A percentile compares a stretch with the other conserved stretches of the same genome.
phyloP scores from a whole-genome alignment of 495 filamentous ascomycete species.

The Mycothermus thermophilus region DNA sequence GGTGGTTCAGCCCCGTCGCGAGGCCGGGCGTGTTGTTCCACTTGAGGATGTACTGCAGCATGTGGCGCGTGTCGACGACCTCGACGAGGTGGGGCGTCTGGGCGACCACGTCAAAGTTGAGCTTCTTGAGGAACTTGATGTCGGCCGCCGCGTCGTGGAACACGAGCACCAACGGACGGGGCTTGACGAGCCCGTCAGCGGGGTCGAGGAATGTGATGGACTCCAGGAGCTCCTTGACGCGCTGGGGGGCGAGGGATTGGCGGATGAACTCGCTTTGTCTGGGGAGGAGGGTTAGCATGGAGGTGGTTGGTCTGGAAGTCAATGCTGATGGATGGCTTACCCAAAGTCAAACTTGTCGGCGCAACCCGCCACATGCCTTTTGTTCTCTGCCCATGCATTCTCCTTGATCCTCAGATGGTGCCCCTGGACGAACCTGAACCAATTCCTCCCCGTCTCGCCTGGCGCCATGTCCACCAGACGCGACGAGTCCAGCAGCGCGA shows the following conservation, averaged over 20 bases:
- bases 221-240: conserved; percentile 20
- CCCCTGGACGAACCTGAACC: conserved; percentile 49
- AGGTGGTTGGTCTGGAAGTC: conserved; percentile 9
- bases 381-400: conserved; percentile 48
- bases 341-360: conserved; percentile 69
- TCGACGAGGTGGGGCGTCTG: conserved; percentile 42
- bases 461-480: conserved; percentile 41
- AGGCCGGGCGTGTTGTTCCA: conserved; percentile 42
- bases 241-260: conserved; percentile 1
- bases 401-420: conserved; percentile 70
- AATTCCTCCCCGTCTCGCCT: conserved; percentile 43
- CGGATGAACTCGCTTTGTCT: conserved; percentile 24
- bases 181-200: conserved; percentile 2
- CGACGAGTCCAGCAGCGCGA: conserved; percentile 65
- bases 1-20: conserved; percentile 42
- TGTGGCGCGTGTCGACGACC: conserved; percentile 50
- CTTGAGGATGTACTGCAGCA: conserved; percentile 46
- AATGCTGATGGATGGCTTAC: conserved; percentile 12
- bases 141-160: conserved; percentile 61
- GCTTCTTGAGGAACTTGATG: conserved; percentile 44
- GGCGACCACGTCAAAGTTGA: conserved; percentile 52
- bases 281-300: conserved; percentile 10
- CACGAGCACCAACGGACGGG: conserved; percentile 58
- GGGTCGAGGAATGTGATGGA: neutral
- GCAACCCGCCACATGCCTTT: conserved; percentile 50